A percentile compares a stretch with the other conserved stretches of the same genome.
phyloP scores from a whole-genome alignment of 2,329 filamentous ascomycete species.

The Trematosphaeria pertusa region DNA sequence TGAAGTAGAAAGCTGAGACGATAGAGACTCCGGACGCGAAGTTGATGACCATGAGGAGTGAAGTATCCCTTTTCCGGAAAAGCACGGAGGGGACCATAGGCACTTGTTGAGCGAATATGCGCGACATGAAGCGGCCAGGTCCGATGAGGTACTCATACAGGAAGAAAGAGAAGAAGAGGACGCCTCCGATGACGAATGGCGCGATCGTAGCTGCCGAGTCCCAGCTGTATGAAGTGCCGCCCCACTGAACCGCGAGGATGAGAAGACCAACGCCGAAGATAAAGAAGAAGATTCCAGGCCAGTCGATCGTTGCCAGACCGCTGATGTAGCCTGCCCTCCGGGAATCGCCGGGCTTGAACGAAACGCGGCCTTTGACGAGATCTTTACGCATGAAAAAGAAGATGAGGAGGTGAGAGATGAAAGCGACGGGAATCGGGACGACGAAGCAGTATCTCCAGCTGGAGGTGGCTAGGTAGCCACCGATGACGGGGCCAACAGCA shows the following conservation, averaged over 20 bases:
- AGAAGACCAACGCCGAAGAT: slow-evolving; percentile 43
- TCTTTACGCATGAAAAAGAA: slow-evolving; percentile 66
- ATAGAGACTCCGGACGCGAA: slow-evolving; percentile 64
- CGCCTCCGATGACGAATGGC: slow-evolving; percentile 60
- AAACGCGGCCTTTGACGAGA: slow-evolving; percentile 60
- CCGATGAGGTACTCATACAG: slow-evolving; percentile 62
- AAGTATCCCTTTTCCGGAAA: slow-evolving; percentile 64
- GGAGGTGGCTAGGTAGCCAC: slow-evolving; percentile 62
- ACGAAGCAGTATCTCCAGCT: slow-evolving; percentile 74
- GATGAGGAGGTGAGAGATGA: slow-evolving; percentile 60
- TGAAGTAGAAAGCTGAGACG: slow-evolving; percentile 70
- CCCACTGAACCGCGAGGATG: slow-evolving; percentile 58
- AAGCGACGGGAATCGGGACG: slow-evolving; percentile 49
- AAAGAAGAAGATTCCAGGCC: slow-evolving; percentile 42
- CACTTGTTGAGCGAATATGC: slow-evolving; percentile 61
- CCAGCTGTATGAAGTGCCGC: slow-evolving; percentile 66
- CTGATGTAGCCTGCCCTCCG: slow-evolving; percentile 42
- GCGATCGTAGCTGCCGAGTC: slow-evolving; percentile 60
- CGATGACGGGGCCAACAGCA: slow-evolving; percentile 67
- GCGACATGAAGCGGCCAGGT: slow-evolving; percentile 56
- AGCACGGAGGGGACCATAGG: slow-evolving; percentile 71
- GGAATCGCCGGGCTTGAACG: slow-evolving; percentile 39
- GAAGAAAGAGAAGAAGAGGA: slow-evolving; percentile 58
- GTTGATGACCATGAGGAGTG: slow-evolving; percentile 68
- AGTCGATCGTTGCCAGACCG: slow-evolving; percentile 55